A percentile compares a stretch with the other conserved stretches of the same genome.
phyloP scores from a whole-genome alignment of 1,139 yeast species.

The Eremothecium sinecaudum region DNA sequence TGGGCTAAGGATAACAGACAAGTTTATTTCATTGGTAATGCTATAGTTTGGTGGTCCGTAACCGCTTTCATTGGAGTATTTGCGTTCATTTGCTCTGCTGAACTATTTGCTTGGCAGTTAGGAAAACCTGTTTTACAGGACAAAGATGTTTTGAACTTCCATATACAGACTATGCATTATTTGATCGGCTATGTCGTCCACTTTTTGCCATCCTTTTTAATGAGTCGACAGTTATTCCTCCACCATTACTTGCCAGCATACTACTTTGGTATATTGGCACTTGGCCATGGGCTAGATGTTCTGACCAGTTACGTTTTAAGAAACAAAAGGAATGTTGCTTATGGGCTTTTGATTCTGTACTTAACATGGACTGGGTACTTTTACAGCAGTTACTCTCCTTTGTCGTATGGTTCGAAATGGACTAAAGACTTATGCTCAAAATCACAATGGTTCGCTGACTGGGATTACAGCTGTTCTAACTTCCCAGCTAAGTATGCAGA shows the following conservation, averaged over 20 bases:
- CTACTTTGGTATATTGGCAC: slow-evolving; percentile 76
- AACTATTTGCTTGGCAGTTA: slow-evolving; percentile 69
- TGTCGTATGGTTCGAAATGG: slow-evolving; percentile 80
- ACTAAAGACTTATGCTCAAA: slow-evolving; percentile 55
- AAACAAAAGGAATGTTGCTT: slow-evolving; percentile 36
- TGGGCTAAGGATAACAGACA: slow-evolving; percentile 75
- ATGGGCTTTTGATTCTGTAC: slow-evolving; percentile 40
- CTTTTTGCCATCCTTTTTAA: slow-evolving; percentile 77
- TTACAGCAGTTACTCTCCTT: slow-evolving; percentile 58
- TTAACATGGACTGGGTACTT: slow-evolving; percentile 44
- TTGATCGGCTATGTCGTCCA: slow-evolving; percentile 78
- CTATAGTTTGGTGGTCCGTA: slow-evolving; percentile 83
- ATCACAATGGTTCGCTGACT: slow-evolving; percentile 49
- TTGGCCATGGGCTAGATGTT: slow-evolving; percentile 75
- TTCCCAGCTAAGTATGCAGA: slow-evolving; percentile 30
- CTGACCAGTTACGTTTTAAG: slow-evolving; percentile 40
- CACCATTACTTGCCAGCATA: slow-evolving; percentile 90
- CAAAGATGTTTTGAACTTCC: slow-evolving; percentile 58
- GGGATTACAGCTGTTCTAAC: slow-evolving; percentile 80
- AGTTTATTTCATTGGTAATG: slow-evolving; percentile 84
- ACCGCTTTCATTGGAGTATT: slow-evolving; percentile 51
- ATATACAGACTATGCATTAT: slow-evolving; percentile 58
- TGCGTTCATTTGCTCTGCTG: slow-evolving; percentile 42
- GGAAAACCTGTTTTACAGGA: slow-evolving; percentile 44
- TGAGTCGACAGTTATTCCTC: slow-evolving; percentile 89